Evolutionary conservation across 2,329 filamentous ascomycete genomes (phyloP).

Genomic region (Aaosphaeria pasadenensis): DNA sequence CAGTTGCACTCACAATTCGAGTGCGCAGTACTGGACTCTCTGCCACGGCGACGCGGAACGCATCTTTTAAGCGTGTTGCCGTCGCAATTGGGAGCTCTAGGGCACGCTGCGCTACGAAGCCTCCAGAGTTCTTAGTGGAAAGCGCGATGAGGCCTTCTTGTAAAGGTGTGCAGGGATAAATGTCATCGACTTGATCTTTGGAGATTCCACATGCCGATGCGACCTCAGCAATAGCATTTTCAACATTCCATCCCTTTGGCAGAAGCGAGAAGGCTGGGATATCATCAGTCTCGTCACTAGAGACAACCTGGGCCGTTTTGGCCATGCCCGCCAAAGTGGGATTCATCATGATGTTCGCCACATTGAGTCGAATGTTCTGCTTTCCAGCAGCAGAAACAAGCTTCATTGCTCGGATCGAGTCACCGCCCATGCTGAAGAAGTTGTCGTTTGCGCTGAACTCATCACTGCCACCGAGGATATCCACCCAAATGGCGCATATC

Average conservation of each 20-base stretch:
- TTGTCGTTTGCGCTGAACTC: constrained; percentile 34
- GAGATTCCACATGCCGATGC: constrained; percentile 31
- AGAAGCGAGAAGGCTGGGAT: constrained; percentile 34
- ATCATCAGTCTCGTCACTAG: constrained; percentile 14
- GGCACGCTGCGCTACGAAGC: constrained; percentile 39
- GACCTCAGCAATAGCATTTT: constrained; percentile 36
- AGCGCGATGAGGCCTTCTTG: constrained; percentile 43
- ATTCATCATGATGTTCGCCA: constrained; percentile 55
- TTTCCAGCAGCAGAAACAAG: constrained; percentile 54
- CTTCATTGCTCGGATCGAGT: constrained; percentile 54
- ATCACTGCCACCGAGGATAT: constrained; percentile 28
- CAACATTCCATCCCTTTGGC: constrained; percentile 17
- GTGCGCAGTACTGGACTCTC: constrained; percentile 39
- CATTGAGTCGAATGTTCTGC: constrained; percentile 49
- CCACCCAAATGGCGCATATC: constrained; percentile 28
- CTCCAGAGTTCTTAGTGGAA: constrained; percentile 34
- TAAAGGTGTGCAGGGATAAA: constrained; percentile 42
- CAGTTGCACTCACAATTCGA: constrained; percentile 35
- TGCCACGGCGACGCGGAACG: constrained; percentile 35
- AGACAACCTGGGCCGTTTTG: constrained; percentile 21
- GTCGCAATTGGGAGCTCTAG: constrained; percentile 29
- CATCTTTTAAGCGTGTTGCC: constrained; percentile 27
- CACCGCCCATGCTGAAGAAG: constrained; percentile 50
- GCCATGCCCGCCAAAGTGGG: constrained; percentile 48
- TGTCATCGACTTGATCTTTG: constrained; percentile 30